Evolutionary conservation across 2,329 filamentous ascomycete genomes (phyloP).

Genomic region (Cercospora berteroae): DNA sequence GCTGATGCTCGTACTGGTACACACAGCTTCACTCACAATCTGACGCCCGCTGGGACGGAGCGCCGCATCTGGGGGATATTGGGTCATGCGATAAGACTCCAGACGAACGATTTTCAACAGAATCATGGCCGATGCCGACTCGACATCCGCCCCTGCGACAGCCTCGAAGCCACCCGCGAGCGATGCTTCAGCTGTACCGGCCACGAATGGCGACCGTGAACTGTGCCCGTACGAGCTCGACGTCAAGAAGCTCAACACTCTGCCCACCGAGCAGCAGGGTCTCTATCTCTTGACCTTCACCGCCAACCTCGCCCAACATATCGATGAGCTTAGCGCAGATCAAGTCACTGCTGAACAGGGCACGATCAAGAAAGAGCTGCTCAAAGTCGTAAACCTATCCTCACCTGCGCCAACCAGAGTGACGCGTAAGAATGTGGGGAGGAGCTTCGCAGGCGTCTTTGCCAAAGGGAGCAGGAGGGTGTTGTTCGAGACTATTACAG

Average conservation of each 20-base stretch:
- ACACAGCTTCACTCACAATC: neutral
- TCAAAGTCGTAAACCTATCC: constrained; percentile 82
- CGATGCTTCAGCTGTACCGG: constrained; percentile 11
- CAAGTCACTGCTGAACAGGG: constrained; percentile 85
- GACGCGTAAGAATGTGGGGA: constrained; percentile 83
- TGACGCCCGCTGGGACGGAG: neutral
- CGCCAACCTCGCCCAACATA: constrained; percentile 76
- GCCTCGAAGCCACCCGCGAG: neutral
- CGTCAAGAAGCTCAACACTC: constrained; percentile 78
- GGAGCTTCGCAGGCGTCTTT: constrained; percentile 80
- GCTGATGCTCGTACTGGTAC: neutral
- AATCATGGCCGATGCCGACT: constrained; percentile 23
- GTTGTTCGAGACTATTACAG: constrained; percentile 91
- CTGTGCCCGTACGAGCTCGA: constrained; percentile 63
- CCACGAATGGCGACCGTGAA: constrained; percentile 21
- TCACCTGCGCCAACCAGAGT: constrained; percentile 82
- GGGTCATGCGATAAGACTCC: constrained; percentile 16
- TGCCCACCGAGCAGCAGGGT: constrained; percentile 93
- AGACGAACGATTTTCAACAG: neutral
- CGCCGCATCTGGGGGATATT: neutral
- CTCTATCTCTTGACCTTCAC: constrained; percentile 89
- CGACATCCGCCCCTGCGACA: constrained; percentile 11
- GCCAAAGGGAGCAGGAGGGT: constrained; percentile 83
- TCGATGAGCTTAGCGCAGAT: constrained; percentile 69
- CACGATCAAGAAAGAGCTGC: constrained; percentile 88